Evolutionary conservation across 441 rosid genomes (phyloP).

Genomic region (Biscutella laevigata): DNA sequence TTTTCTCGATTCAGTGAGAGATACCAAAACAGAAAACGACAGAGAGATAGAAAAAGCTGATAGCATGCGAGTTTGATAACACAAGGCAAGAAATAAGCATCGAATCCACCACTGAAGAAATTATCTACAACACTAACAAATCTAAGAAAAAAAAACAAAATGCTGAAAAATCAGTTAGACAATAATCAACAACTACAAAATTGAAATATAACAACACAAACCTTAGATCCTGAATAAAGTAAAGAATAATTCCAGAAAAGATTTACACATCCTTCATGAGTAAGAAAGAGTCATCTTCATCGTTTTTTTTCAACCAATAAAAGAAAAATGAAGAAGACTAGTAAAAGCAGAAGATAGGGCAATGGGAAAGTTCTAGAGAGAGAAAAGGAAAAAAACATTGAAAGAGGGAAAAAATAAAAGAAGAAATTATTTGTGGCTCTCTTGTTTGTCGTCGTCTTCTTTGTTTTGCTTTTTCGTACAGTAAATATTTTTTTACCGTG

Average conservation of each 20-base stretch:
- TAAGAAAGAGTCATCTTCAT: constrained; percentile 3
- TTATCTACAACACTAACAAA: neutral
- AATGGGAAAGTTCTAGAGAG: constrained; percentile 18
- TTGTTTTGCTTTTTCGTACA: too few relatives aligned
- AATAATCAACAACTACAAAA: neutral
- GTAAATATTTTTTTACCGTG: too few relatives aligned
- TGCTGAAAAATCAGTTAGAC: neutral
- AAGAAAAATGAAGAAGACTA: neutral
- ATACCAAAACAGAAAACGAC: constrained; percentile 20
- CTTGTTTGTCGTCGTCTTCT: neutral
- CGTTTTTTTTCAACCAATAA: constrained; percentile 2
- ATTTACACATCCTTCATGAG: neutral
- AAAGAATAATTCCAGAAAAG: neutral
- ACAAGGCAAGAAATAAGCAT: too few relatives aligned
- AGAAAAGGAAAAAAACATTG: constrained; percentile 4
- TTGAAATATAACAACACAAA: neutral
- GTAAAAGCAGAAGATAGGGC: constrained; percentile 17
- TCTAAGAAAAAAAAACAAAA: neutral
- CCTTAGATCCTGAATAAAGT: constrained; percentile 19
- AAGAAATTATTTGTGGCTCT: neutral
- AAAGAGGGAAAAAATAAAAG: neutral
- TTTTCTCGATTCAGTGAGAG: constrained; percentile 12
- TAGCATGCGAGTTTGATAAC: constrained; percentile 11
- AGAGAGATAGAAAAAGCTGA: constrained; percentile 2
- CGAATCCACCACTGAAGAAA: neutral